phyloP scores from a whole-genome alignment of 768 basidiomycete species.

The Inosperma sp. region DNA sequence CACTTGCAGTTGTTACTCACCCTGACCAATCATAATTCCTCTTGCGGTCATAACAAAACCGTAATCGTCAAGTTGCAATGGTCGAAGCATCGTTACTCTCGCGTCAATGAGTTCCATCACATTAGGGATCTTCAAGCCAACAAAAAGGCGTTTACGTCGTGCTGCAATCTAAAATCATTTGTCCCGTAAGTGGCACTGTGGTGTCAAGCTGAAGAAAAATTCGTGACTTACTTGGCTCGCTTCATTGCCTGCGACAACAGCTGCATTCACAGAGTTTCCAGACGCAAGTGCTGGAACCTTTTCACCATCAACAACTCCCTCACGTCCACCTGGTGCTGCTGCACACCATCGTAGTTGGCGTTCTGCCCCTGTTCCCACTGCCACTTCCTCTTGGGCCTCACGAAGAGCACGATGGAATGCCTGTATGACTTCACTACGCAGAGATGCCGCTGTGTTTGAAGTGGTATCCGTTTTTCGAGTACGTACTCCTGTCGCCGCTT shows the following conservation, averaged over 20 bases:
- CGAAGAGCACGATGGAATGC: conserved; percentile 11
- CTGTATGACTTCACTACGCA: conserved; percentile 2
- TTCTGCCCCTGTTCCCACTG: not conserved
- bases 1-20: no score
- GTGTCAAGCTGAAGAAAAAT: not conserved
- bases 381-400: not conserved
- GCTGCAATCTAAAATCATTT: conserved; percentile 2
- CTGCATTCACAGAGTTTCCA: conserved; percentile 11
- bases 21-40: no score
- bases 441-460: not conserved
- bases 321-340: not conserved
- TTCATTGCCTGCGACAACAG: conserved; percentile 15
- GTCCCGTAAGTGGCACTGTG: not conserved
- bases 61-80: no score
- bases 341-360: no score
- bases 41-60: no score
- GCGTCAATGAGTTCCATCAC: no score
- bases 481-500: conserved; percentile 14
- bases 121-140: no score
- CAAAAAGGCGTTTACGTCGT: conserved; percentile 7
- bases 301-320: no score
- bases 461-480: not conserved
- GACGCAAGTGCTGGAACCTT: not conserved
- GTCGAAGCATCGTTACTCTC: no score
- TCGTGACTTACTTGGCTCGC: conserved; percentile 12